Conservation (phyloP, 768 basidiomycete genomes). For the Lenzites betulinus region DNA sequence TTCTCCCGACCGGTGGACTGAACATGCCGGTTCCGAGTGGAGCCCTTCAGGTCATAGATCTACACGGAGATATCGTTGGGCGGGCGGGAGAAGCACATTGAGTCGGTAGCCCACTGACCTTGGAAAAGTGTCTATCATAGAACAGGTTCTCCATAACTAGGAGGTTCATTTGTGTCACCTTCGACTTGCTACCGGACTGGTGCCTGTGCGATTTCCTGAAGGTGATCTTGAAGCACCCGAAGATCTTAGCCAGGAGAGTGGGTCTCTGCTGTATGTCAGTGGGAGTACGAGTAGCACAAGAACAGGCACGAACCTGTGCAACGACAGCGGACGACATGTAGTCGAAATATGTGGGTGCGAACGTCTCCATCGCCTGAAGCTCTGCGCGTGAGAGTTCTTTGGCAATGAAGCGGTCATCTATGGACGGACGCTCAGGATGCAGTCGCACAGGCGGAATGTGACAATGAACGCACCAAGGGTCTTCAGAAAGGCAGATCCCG, state of each 20-base stretch:
- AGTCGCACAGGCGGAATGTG: constrained; percentile 1
- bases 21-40: constrained; percentile 90
- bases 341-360: constrained; percentile 96
- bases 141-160: constrained; percentile 98
- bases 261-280: constrained; percentile 61
- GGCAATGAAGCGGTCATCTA: constrained; percentile 98
- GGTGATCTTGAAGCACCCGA: constrained; percentile 94
- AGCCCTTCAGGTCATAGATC: constrained; percentile 98
- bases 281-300: neutral
- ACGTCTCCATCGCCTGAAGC: constrained; percentile 92
- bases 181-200: constrained; percentile 61
- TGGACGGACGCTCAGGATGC: neutral
- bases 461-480: constrained; percentile 66
- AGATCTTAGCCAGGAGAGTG: constrained; percentile 93
- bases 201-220: constrained; percentile 83
- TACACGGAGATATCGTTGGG: constrained; percentile 32
- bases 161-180: constrained; percentile 90
- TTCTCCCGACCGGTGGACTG: constrained; percentile 88
- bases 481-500: constrained; percentile 95
- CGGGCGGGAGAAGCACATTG: constrained; percentile 2
- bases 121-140: constrained; percentile 88
- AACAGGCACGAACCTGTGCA: constrained; percentile 60
- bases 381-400: constrained; percentile 93
- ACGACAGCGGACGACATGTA: constrained; percentile 96
- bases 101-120: constrained; percentile 46